Percentiles rank a stretch among this genome's conserved stretches.
Evolutionary conservation across 2,329 filamentous ascomycete genomes (phyloP).

Genomic region (Sordariomycetes sp.): DNA sequence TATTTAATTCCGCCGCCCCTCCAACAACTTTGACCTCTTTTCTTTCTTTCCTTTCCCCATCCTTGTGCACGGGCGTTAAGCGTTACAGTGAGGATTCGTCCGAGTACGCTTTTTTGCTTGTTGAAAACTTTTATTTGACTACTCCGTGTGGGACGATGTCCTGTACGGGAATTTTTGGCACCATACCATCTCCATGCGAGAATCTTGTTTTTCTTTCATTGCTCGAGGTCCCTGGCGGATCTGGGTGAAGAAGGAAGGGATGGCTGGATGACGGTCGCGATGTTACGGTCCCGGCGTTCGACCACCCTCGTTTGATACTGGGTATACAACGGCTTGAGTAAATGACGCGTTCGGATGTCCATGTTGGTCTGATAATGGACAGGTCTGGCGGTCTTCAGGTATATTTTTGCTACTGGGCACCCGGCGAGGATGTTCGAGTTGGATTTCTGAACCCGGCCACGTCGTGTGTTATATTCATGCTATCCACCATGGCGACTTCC

Average conservation of each 20-base stretch:
- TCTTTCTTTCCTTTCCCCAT: conserved; percentile 36
- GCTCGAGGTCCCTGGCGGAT: conserved; percentile 19
- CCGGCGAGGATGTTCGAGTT: no score
- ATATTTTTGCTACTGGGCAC: no score
- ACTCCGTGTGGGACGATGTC: conserved; percentile 54
- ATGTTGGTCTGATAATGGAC: no score
- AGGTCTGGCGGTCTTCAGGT: no score
- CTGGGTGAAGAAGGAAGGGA: conserved; percentile 30
- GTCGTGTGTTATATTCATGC: no score
- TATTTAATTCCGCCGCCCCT: conserved; percentile 21
- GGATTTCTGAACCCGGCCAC: no score
- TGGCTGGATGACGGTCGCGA: neutral
- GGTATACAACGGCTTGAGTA: no score
- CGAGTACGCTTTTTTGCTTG: conserved; percentile 69
- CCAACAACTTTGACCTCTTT: conserved; percentile 18
- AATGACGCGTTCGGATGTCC: no score
- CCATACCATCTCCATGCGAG: conserved; percentile 13
- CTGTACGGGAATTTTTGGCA: conserved; percentile 66
- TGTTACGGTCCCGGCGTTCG: no score
- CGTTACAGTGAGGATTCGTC: conserved; percentile 70
- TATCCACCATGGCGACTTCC: no score
- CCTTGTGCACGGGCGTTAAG: conserved; percentile 64
- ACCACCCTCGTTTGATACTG: no score
- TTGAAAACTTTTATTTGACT: conserved; percentile 75
- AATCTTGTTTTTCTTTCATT: conserved; percentile 29